Base-by-base conservation (phyloP, 805 yeast species). In the Nadsonia fulvescens region DNA sequence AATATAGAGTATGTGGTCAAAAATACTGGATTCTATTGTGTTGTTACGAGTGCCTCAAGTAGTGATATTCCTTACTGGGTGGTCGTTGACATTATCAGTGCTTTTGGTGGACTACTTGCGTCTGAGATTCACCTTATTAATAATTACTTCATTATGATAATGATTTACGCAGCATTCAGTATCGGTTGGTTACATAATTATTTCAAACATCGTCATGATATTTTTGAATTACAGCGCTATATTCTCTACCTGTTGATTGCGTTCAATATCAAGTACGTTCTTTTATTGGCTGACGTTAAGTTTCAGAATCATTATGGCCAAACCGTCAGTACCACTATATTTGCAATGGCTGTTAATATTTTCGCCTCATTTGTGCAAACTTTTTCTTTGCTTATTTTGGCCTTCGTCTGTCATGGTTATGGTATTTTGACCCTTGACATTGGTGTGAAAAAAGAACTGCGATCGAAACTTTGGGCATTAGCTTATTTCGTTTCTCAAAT, bases 211-310 rank as follows among this genome's bases (percentile, higher is more conserved):
- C 68, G 92, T 37, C 68, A 78, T 41, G 94, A 86, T 46, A 61
- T 86, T 29, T 58, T 91, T 40, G 82, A 93, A 7, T 66, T 89
- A 31, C 98, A 89, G 53, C 73, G 77, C 46, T 86, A 89, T 49
- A 63, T 89, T 42, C 68, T 91, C 27, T 92, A 76, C 2, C 77
- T 86, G 54, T 75, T 77, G 34, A 70, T 69, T 5, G 77, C 81
- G 40, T 63, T 89, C 45, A 73, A 92, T 1, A 57, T 70, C 12
- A 96, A 89, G 50, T 77, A 81, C 38, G 65, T 82, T 27, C 66
- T 81, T 27, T 72, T 81, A 23, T 83, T 95, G 92, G 81, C 92
- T 2, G 76, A 79, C 46, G 86, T 76, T 46, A 93, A 81, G 42
- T 61, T 78, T 35, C 69, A 70, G 40, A 89, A 89, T 52, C 56